phyloP scores from a whole-genome alignment of 2,329 filamentous ascomycete species.

The Phaeoacremonium minimum region DNA sequence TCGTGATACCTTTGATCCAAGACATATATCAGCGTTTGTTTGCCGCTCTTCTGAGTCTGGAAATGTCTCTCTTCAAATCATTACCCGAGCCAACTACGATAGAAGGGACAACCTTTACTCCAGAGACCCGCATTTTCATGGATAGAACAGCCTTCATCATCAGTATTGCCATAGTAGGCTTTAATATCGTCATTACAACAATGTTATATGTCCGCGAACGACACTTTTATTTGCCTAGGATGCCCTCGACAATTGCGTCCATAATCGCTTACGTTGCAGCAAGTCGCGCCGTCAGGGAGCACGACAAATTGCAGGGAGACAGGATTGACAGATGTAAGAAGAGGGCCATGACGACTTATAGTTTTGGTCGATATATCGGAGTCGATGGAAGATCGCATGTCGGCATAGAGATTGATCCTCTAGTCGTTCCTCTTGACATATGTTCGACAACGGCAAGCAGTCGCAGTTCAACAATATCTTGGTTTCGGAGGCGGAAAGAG shows the following conservation, averaged over 20 bases:
- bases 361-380: conserved; percentile 46
- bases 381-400: conserved; percentile 39
- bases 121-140: conserved; percentile 42
- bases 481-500: no score
- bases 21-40: conserved; percentile 19
- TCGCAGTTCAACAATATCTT: no score
- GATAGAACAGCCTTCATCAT: conserved; percentile 39
- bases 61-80: conserved; percentile 31
- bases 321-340: no score
- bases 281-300: conserved; percentile 31
- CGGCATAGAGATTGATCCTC: conserved; percentile 46
- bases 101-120: conserved; percentile 9
- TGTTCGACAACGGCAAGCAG: no score
- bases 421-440: conserved; percentile 26
- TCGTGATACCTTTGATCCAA: conserved; percentile 11
- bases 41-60: conserved; percentile 29
- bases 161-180: conserved; percentile 32
- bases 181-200: conserved; percentile 37
- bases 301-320: no score
- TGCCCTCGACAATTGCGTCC: conserved; percentile 47
- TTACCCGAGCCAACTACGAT: neutral
- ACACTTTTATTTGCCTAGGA: conserved; percentile 36
- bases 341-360: conserved; percentile 27
- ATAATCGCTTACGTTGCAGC: conserved; percentile 42
- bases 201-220: conserved; percentile 36